These are phyloP conservation scores for Pseudotsuga menziesii DNA, from an alignment of 75 land plant genomes.

Conservation along the genomic window DNA sequence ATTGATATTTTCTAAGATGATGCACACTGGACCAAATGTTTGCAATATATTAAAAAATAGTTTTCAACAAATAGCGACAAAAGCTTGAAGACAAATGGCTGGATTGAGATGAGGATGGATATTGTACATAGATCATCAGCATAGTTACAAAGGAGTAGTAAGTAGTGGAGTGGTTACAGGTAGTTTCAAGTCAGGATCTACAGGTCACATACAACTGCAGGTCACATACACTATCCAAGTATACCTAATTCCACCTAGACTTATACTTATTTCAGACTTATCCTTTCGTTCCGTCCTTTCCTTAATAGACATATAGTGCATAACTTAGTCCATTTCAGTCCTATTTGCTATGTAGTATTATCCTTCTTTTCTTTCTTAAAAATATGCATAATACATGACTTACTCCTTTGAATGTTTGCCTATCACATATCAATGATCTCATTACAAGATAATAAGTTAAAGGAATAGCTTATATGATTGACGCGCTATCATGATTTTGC, in stretches of 20 bases:
- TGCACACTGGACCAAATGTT: too few species aligned
- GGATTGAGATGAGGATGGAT: too few species aligned
- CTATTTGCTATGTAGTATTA: not conserved
- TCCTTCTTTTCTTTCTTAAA: not conserved
- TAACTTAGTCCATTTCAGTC: not conserved
- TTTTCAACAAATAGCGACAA: too few species aligned
- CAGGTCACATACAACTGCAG: not conserved
- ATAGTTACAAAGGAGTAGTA: not conserved
- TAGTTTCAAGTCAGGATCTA: not conserved
- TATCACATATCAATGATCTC: too few species aligned
- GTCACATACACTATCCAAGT: too few species aligned
- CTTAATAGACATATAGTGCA: not conserved
- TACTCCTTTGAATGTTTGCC: too few species aligned
- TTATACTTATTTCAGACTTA: not conserved
- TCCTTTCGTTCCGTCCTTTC: not conserved
- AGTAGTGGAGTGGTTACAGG: not conserved
- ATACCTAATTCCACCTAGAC: not conserved
- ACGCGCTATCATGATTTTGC: not conserved
- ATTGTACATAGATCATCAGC: too few species aligned
- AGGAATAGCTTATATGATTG: not conserved
- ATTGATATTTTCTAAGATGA: too few species aligned
- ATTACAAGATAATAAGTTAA: not conserved
- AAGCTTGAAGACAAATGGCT: too few species aligned
- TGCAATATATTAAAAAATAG: too few species aligned
- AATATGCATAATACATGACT: too few species aligned